phyloP scores from a whole-genome alignment of 2,329 filamentous ascomycete genomes.

The Cordyceps javanica region DNA sequence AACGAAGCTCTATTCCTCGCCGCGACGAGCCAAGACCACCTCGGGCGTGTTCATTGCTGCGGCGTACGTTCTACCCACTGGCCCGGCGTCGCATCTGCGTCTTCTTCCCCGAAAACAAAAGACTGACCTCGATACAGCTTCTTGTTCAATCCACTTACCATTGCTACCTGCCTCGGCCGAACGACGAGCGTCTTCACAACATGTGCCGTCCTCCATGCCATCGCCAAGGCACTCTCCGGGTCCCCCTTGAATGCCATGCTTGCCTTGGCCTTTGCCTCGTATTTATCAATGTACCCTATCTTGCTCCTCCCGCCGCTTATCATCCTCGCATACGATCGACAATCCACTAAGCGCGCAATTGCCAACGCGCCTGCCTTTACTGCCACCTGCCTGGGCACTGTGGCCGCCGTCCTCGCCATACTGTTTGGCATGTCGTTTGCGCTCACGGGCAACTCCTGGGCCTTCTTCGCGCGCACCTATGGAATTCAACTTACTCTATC shows the following conservation, averaged over 20 bases:
- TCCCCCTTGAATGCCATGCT: constrained; percentile 72
- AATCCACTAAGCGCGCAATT: constrained; percentile 27
- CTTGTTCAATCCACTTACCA: constrained; percentile 90
- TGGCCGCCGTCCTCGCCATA: constrained; percentile 48
- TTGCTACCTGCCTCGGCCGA: constrained; percentile 83
- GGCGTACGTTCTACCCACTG: constrained; percentile 47
- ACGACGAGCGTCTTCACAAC: constrained; percentile 87
- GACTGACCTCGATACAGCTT: constrained; percentile 49
- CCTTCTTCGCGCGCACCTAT: constrained; percentile 84
- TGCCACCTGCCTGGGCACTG: constrained; percentile 43
- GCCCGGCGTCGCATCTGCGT: neutral
- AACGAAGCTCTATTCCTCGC: constrained; percentile 72
- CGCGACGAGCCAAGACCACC: constrained; percentile 69
- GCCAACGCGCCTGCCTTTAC: constrained; percentile 45
- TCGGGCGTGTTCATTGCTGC: constrained; percentile 70
- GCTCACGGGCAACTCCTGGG: constrained; percentile 73
- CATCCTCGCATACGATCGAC: constrained; percentile 72
- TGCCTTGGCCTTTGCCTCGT: constrained; percentile 78
- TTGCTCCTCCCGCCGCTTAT: constrained; percentile 78
- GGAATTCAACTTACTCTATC: constrained; percentile 86
- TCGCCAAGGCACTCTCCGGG: constrained; percentile 73
- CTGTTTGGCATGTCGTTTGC: constrained; percentile 68
- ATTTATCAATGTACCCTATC: constrained; percentile 86
- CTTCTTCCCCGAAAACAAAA: neutral
- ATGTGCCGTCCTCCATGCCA: constrained; percentile 76